phyloP scores from a whole-genome alignment of 2,329 filamentous ascomycete genomes.

The Hypoxylon sp. region DNA sequence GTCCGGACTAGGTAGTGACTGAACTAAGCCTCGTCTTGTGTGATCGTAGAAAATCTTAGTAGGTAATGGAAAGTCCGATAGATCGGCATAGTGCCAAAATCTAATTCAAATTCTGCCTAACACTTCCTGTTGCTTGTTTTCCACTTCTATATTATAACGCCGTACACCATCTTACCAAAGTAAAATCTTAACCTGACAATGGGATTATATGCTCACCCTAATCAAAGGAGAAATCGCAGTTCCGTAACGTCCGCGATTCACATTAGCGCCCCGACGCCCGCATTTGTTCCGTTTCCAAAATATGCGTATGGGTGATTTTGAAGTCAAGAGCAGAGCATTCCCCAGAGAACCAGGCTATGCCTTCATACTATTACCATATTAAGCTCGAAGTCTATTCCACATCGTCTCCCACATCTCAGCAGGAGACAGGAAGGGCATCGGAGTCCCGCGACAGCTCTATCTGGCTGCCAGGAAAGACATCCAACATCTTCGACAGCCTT shows the following conservation, averaged over 20 bases:
- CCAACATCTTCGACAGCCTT: conserved; percentile 67
- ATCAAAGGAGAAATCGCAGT: conserved; percentile 35
- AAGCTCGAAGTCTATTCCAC: conserved; percentile 73
- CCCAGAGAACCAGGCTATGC: conserved; percentile 59
- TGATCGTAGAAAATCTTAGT: background rate
- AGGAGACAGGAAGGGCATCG: conserved; percentile 24
- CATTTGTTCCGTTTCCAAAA: conserved; percentile 24
- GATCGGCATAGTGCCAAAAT: background rate
- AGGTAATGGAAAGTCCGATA: background rate
- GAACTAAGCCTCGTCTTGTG: background rate
- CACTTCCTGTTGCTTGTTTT: too few relatives aligned
- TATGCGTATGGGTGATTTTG: conserved; percentile 31
- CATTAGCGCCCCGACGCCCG: conserved; percentile 20
- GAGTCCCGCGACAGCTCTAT: conserved; percentile 46
- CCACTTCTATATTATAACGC: background rate
- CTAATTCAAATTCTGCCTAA: background rate
- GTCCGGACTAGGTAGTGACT: background rate
- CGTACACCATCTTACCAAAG: background rate
- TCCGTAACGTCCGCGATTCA: conserved; percentile 40
- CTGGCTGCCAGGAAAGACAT: conserved; percentile 64
- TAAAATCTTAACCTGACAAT: conserved; percentile 26
- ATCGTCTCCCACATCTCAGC: conserved; percentile 51
- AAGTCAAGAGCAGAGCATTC: conserved; percentile 10
- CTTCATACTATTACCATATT: conserved; percentile 73
- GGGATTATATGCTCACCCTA: conserved; percentile 15